Percentiles rank a stretch among this genome's conserved stretches.
Evolutionary conservation across 176 grass and related monocot species (phyloP).

Genomic region (Aegilops longissima): DNA sequence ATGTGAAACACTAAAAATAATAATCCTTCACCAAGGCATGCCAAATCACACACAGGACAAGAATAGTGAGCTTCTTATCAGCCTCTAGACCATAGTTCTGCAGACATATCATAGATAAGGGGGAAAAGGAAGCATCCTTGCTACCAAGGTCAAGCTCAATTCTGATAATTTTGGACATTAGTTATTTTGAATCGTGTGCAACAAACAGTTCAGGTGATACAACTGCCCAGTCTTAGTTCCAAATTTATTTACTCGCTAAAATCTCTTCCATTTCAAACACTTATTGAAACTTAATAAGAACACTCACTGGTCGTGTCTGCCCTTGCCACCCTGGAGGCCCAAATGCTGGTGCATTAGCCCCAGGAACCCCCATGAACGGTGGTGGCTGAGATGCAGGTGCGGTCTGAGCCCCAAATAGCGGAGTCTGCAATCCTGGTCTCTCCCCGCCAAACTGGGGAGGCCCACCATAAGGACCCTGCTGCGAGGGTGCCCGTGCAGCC

Average conservation of each 20-base stretch:
- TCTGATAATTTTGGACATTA: neutral
- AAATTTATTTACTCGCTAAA: neutral
- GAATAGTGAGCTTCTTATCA: neutral
- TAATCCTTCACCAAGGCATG: neutral
- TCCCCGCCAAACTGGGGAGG: slow-evolving; percentile 48
- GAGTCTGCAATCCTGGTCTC: slow-evolving; percentile 30
- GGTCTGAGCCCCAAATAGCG: slow-evolving; percentile 21
- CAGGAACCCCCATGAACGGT: slow-evolving; percentile 29
- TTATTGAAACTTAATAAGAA: neutral
- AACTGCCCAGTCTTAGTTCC: neutral
- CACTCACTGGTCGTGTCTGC: slow-evolving; percentile 46
- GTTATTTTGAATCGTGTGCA: neutral
- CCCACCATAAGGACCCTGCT: slow-evolving; percentile 31
- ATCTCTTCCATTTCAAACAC: slow-evolving; percentile 1
- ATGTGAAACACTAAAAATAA: neutral
- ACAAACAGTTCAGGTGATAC: neutral
- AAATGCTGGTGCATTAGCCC: slow-evolving; percentile 25
- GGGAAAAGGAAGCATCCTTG: neutral
- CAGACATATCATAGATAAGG: slow-evolving; percentile 11
- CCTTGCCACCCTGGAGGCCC: slow-evolving; percentile 35
- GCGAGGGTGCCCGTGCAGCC: neutral
- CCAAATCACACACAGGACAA: neutral
- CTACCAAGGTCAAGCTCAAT: neutral
- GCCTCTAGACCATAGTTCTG: neutral
- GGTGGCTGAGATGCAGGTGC: slow-evolving; percentile 5